A percentile compares a stretch with the other conserved stretches of the same genome.
Evolutionary conservation across 2,329 filamentous ascomycete species (phyloP).

Genomic region (Rhynchosporium graminicola): DNA sequence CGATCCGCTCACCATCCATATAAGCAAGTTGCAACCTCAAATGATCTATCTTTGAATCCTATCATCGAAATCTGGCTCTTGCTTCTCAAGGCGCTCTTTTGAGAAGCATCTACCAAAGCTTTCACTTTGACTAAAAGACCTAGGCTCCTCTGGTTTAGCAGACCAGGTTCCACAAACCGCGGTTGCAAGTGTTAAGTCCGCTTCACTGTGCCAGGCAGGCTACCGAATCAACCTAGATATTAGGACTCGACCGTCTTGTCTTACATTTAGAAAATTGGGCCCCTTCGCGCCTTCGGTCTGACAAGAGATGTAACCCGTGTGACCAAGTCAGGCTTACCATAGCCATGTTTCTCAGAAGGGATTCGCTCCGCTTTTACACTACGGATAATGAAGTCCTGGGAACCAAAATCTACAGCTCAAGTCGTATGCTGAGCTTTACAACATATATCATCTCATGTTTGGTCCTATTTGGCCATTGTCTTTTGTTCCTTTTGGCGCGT

Average conservation of each 20-base stretch:
- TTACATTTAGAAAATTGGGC: background rate
- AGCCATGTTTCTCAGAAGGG: background rate
- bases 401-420: background rate
- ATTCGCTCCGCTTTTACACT: background rate
- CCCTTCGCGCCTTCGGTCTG: conserved; percentile 4
- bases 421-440: background rate
- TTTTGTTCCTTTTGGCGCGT: background rate
- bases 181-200: conserved; percentile 8
- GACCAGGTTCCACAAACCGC: conserved; percentile 7
- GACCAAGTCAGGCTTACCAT: conserved; percentile 8
- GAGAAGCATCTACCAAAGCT: too few relatives aligned
- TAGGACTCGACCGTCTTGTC: background rate
- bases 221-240: background rate
- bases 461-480: background rate
- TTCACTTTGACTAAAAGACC: background rate
- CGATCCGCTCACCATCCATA: conserved; percentile 7
- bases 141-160: background rate
- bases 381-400: background rate
- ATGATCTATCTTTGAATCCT: background rate
- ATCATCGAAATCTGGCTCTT: background rate
- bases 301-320: background rate
- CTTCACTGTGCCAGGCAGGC: conserved; percentile 1
- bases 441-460: background rate
- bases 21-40: conserved; percentile 5
- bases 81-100: too few relatives aligned